Evolutionary conservation across 176 grass and related monocot genomes (phyloP).

Genomic region (Oryza australiensis): DNA sequence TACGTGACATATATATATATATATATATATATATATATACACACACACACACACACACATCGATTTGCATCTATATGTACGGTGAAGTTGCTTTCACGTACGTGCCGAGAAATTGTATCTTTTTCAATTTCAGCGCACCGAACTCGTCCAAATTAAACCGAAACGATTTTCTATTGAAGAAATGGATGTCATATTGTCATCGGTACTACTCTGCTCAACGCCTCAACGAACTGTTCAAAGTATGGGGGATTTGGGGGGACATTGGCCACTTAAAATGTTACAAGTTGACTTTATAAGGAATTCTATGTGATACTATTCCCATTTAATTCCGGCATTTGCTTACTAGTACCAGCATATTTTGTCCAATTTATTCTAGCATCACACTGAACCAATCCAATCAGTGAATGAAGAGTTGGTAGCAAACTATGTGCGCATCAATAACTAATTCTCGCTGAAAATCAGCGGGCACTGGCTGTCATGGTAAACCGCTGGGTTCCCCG

Average conservation of each 20-base stretch:
- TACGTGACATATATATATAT: background rate
- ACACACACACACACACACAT: no score
- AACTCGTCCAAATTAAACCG: background rate
- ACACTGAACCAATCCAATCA: conserved; percentile 6
- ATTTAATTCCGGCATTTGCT: background rate
- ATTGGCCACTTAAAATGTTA: background rate
- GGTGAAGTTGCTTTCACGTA: conserved; percentile 2
- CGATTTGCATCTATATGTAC: background rate
- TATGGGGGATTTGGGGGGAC: background rate
- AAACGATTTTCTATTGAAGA: background rate
- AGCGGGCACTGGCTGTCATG: background rate
- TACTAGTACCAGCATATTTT: background rate
- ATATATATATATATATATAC: no score
- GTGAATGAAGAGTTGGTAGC: background rate
- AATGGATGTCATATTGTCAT: background rate
- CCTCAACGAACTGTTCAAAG: background rate
- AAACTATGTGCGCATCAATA: background rate
- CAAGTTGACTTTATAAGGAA: background rate
- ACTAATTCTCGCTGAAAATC: background rate
- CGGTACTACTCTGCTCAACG: background rate
- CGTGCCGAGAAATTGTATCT: background rate
- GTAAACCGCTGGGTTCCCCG: background rate
- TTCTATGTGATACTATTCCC: background rate
- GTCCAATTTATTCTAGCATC: conserved; percentile 4
- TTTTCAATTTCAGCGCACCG: background rate